Evolutionary conservation across 2,329 filamentous ascomycete species (phyloP), one percentile per base, ranked within the genome.

Genomic region (Hypoxylon sp.): DNA sequence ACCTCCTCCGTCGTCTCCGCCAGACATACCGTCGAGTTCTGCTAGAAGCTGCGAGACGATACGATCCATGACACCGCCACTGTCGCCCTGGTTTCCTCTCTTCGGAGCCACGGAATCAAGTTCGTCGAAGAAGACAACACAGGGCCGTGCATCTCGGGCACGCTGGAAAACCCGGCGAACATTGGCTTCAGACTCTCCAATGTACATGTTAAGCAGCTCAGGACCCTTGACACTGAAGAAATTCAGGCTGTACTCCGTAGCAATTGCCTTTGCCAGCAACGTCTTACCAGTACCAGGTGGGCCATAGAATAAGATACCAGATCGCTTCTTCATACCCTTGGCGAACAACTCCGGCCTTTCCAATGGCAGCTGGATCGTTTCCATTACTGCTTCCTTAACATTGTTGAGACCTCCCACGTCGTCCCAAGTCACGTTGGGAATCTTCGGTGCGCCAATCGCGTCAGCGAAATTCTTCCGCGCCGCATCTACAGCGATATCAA

Each of bases 381-480:
- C 96, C 77, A 93, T 92, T 56, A 98, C 91, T n/a, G 95, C 94
- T 71, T 97, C 94, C 82, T 98, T 98, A 77, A 98, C 94, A 73
- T 97, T 94, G 29, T 91, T 90, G 30, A 98, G 85, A 52, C 96
- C 95, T 78, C 95, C 95, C 19, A 99, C 95, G 77, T 99, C 95
- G 71, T 95, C 91, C 95, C 95, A 99, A 21, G 91, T 91, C 5
- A 99, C 96, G 68, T 97, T 97, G 5, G 95, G 96, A 67, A 98
- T 98, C 85, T 98, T 98, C 2, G 96, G 96, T 4, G 96, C 96
- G 23, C 96, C 96, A 69, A 99, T 99, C 0, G 95, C 91, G 78
- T 98, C 96, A 5, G 96, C 95, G 77, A 99, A 99, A 79, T 97
- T 98, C 85, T 97, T 97, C 58, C 96, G 90, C 0, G 96, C 96